Conservation (phyloP, 768 basidiomycete species). For the Lentinula detonsa region DNA sequence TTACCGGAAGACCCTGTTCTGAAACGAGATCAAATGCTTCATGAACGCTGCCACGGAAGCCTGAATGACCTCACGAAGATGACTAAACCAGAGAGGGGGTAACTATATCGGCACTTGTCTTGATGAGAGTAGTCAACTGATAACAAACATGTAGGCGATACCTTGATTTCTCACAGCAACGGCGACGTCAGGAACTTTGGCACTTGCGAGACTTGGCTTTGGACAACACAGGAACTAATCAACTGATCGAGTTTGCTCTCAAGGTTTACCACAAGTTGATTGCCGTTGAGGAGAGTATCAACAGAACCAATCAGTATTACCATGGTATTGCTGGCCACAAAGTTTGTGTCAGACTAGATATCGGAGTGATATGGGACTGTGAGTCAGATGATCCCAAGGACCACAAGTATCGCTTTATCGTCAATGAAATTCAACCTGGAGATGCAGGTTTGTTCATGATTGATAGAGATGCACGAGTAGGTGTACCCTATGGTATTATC, state of each 20-base stretch:
- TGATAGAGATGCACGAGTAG: background rate
- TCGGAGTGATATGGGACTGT: background rate
- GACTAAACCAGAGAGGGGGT: too few relatives aligned
- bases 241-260: background rate
- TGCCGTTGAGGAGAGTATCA: too few relatives aligned
- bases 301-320: too few relatives aligned
- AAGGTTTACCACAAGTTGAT: background rate
- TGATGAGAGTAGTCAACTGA: too few relatives aligned
- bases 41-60: too few relatives aligned
- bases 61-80: too few relatives aligned
- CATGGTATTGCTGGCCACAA: too few relatives aligned
- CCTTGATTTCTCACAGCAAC: background rate
- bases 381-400: background rate
- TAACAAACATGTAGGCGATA: background rate
- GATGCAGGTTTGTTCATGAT: background rate
- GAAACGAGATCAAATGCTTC: background rate
- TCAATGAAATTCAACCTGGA: background rate
- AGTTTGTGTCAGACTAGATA: too few relatives aligned
- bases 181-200: background rate
- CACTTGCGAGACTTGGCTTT: background rate
- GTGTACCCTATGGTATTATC: too few relatives aligned
- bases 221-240: background rate
- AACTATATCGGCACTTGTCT: too few relatives aligned
- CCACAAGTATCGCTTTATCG: background rate
- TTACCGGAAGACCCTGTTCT: background rate